Base-by-base conservation (phyloP, 2,329 filamentous ascomycete genomes). In the Tolypocladium inflatum region DNA sequence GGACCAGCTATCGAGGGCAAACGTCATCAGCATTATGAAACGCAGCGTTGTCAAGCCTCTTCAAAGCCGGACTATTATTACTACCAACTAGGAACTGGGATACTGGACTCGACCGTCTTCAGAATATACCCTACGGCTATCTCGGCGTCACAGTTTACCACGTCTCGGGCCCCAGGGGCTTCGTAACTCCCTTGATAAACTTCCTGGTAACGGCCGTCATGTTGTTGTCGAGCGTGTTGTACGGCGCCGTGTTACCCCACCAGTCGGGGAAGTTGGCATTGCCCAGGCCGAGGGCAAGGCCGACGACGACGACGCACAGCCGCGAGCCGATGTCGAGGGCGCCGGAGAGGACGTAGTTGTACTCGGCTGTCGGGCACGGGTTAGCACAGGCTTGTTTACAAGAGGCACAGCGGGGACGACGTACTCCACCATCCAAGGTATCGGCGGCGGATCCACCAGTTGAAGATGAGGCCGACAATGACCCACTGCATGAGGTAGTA, bases 301-400 rank as follows among this genome's bases (percentile, higher is more conserved):
- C 63, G 62, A 81, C 79, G 39, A 84, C 75, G 33, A 84, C 66
- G 52, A 84, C 77, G n/a, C 78, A 77, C 11, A 85, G 66, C 1
- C 78, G 79, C 0, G 82, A 75, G 23, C 81, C 82, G 51, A 79
- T 77, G 56, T 84, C 81, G 35, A 85, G 71, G 2, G 78, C 80
- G 0, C 81, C 82, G 10, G 81, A 82, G 0, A 81, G 73, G 55
- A 83, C 74, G 59, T 83, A 85, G 70, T 84, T 85, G 72, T 83
- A 85, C 38, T 61, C 55, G 37, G 33, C 60, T 62, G 53, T 50
- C 5, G 30, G 10, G 7, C n/a, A 42, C 10, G 6, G 5, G 42
- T 62, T 15, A 58, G 57, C n/a, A 48, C 2, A 17, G 26, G 5
- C 38, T 2, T 15, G 38, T 2, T 8, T 17, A 15, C 38, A 19